Evolutionary conservation across 2,329 filamentous ascomycete genomes (phyloP).

Genomic region (Emericellopsis cladophorae): DNA sequence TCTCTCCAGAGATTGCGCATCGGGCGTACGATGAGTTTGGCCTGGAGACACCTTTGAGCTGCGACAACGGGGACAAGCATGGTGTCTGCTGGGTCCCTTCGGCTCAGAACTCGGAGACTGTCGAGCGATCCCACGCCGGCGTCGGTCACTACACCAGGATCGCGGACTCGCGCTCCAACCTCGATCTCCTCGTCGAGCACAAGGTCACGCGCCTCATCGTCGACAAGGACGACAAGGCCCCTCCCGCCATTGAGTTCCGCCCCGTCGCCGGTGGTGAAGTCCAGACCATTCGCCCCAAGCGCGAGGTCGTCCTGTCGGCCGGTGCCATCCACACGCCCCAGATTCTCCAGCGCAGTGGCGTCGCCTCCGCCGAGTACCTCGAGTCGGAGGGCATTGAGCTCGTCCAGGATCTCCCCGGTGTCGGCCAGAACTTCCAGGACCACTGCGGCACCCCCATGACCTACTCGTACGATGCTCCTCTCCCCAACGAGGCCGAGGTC

Average conservation of each 20-base stretch:
- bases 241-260: conserved; percentile 9
- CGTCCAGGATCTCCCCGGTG: conserved; percentile 35
- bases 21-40: conserved; percentile 12
- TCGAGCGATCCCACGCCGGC: conserved; percentile 14
- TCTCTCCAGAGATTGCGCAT: conserved; percentile 5
- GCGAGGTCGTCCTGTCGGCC: conserved; percentile 35
- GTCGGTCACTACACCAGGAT: conserved; percentile 15
- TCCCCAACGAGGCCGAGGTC: conserved; percentile 9
- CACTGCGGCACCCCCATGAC: conserved; percentile 24
- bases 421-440: conserved; percentile 47
- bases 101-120: conserved; percentile 14
- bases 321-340: conserved; percentile 38
- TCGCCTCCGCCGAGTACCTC: conserved; percentile 29
- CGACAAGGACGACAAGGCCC: conserved; percentile 5
- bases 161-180: conserved; percentile 8
- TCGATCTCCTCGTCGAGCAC: conserved; percentile 14
- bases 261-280: conserved; percentile 8
- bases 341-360: conserved; percentile 36
- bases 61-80: conserved; percentile 15
- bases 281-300: conserved; percentile 9
- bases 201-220: conserved; percentile 12
- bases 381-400: conserved; percentile 28
- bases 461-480: conserved; percentile 7
- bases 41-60: conserved; percentile 9
- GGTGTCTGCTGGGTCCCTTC: conserved; percentile 17